phyloP scores from a whole-genome alignment of 805 yeast species.

The Tetrapisispora iriomotensis region DNA sequence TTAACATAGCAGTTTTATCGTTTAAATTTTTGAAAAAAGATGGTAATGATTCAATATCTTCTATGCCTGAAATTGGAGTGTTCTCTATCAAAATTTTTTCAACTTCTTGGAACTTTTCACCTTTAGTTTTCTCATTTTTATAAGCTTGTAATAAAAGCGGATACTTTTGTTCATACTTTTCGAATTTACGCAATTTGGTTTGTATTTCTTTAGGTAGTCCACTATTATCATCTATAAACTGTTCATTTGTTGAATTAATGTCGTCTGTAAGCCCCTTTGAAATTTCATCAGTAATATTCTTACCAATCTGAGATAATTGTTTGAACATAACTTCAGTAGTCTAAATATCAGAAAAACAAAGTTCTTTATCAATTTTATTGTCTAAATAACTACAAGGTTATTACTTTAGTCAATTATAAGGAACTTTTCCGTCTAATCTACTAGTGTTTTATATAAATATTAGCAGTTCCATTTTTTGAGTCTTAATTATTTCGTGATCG shows the following conservation, averaged over 20 bases:
- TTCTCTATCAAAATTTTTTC: slow-evolving; percentile 65
- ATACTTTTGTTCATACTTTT: slow-evolving; percentile 83
- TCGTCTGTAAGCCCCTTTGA: slow-evolving; percentile 34
- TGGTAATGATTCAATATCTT: slow-evolving; percentile 60
- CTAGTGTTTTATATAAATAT: too few relatives aligned
- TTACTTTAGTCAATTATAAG: too few relatives aligned
- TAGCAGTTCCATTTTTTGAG: too few relatives aligned
- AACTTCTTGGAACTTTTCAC: slow-evolving; percentile 47
- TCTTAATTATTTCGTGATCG: too few relatives aligned
- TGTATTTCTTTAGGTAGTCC: slow-evolving; percentile 48
- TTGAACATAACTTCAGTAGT: slow-evolving; percentile 36
- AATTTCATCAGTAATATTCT: slow-evolving; percentile 54
- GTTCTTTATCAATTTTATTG: not conserved
- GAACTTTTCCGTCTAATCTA: too few relatives aligned
- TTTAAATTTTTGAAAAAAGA: slow-evolving; percentile 59
- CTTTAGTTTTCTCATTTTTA: slow-evolving; percentile 63
- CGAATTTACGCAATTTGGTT: slow-evolving; percentile 60
- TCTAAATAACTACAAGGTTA: too few relatives aligned
- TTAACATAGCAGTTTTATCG: slow-evolving; percentile 50
- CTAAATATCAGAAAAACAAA: not conserved
- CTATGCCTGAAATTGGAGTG: slow-evolving; percentile 70
- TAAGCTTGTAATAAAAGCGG: slow-evolving; percentile 80
- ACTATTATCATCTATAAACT: slow-evolving; percentile 25
- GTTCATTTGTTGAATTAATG: slow-evolving; percentile 9
- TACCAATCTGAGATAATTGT: slow-evolving; percentile 51